Evolutionary conservation across 2,329 filamentous ascomycete species (phyloP).

Genomic region (Verticillium zaregamsianum): DNA sequence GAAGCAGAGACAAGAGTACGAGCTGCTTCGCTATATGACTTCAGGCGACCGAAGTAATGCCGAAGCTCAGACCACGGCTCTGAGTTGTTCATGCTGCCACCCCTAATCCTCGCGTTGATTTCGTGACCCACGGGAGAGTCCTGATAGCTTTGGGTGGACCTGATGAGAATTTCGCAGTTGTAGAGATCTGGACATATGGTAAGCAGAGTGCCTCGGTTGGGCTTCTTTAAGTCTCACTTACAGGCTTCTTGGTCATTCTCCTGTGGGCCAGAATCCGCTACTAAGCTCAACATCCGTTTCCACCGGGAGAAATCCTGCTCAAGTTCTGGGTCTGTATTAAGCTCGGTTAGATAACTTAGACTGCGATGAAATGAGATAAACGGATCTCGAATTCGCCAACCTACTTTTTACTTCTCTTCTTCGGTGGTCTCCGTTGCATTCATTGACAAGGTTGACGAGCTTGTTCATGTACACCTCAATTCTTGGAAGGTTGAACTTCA

Average conservation of each 20-base stretch:
- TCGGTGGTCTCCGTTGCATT: not conserved
- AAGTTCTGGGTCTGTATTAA: not conserved
- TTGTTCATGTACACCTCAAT: not conserved
- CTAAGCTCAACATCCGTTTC: not conserved
- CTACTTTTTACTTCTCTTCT: not conserved
- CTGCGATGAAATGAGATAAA: not conserved
- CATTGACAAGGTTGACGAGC: not conserved
- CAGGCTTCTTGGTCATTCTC: not conserved
- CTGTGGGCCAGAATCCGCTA: not conserved
- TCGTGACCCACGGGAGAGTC: not conserved
- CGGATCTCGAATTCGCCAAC: not conserved
- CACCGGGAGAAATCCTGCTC: not conserved
- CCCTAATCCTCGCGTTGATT: not conserved
- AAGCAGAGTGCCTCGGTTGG: no score
- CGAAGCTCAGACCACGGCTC: conserved; percentile 24
- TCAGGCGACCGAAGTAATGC: conserved; percentile 20
- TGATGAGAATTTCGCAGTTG: conserved; percentile 3
- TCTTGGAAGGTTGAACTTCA: conserved; percentile 4
- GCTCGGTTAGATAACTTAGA: not conserved
- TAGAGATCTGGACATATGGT: not conserved
- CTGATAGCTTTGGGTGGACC: not conserved
- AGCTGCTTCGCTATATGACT: conserved; percentile 15
- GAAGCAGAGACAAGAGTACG: conserved; percentile 15
- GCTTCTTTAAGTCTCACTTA: not conserved
- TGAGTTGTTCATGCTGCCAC: conserved; percentile 9